Evolutionary conservation across 2,329 filamentous ascomycete genomes (phyloP).

Genomic region (Beauveria asiatica): DNA sequence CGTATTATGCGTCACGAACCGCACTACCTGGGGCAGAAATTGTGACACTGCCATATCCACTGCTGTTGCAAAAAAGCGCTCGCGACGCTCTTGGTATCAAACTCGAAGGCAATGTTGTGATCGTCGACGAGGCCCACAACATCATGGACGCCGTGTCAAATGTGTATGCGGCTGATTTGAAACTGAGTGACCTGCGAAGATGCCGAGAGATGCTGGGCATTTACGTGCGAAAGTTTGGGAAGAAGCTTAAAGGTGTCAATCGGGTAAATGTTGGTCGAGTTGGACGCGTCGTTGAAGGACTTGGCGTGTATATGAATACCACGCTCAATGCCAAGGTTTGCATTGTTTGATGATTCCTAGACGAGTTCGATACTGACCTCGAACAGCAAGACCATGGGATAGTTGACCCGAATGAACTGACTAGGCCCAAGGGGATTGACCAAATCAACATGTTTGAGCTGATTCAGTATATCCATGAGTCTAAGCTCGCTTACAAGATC

Average conservation of each 20-base stretch:
- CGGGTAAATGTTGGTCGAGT: constrained; percentile 85
- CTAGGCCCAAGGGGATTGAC: constrained; percentile 79
- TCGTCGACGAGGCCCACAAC: constrained; percentile 96
- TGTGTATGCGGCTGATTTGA: constrained; percentile 74
- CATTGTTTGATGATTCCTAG: neutral
- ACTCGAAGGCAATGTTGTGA: constrained; percentile 79
- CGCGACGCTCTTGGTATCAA: constrained; percentile 81
- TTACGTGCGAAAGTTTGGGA: constrained; percentile 83
- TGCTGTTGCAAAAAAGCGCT: constrained; percentile 79
- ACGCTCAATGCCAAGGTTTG: constrained; percentile 41
- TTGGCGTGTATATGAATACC: constrained; percentile 58
- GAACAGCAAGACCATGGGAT: constrained; percentile 48
- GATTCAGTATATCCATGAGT: constrained; percentile 79
- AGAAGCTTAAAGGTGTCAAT: constrained; percentile 82
- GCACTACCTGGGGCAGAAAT: constrained; percentile 82
- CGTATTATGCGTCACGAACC: constrained; percentile 89
- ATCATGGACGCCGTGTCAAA: constrained; percentile 89
- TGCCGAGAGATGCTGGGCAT: constrained; percentile 67
- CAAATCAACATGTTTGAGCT: constrained; percentile 93
- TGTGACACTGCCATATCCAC: constrained; percentile 82
- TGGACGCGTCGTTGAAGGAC: constrained; percentile 71
- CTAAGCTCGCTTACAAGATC: constrained; percentile 88
- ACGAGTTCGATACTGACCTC: neutral
- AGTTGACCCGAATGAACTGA: constrained; percentile 61
- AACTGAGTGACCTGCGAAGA: constrained; percentile 61